Percentiles rank a stretch among this genome's conserved stretches.
Conservation (phyloP, 2,329 filamentous ascomycete species). For the Mycogone perniciosa region DNA sequence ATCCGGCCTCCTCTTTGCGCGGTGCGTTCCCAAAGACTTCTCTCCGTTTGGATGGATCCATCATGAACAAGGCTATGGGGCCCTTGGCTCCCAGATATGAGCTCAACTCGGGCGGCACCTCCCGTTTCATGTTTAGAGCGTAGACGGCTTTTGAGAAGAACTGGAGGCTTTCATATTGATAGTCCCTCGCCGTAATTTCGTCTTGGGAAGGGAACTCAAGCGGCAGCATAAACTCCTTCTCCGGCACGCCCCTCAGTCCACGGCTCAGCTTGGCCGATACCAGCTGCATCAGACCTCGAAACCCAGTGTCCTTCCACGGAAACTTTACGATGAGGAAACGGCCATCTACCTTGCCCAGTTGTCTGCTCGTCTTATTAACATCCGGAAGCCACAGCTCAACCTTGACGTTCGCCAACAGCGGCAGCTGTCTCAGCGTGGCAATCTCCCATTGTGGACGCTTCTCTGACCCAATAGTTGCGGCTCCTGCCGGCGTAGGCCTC, state of each 20-base stretch:
- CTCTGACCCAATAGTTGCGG: slow-evolving; percentile 18
- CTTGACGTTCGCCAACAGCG: slow-evolving; percentile 63
- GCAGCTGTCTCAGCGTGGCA: slow-evolving; percentile 63
- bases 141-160: slow-evolving; percentile 56
- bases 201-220: slow-evolving; percentile 52
- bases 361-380: slow-evolving; percentile 44
- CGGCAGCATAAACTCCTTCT: slow-evolving; percentile 61
- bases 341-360: slow-evolving; percentile 44
- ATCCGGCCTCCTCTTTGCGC: slow-evolving; percentile 49
- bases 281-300: slow-evolving; percentile 39
- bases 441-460: slow-evolving; percentile 54
- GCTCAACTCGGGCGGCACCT: slow-evolving; percentile 56
- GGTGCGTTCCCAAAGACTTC: slow-evolving; percentile 58
- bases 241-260: slow-evolving; percentile 44
- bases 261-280: slow-evolving; percentile 45
- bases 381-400: slow-evolving; percentile 66
- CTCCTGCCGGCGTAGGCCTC: slow-evolving; percentile 8
- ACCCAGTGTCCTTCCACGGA: slow-evolving; percentile 49
- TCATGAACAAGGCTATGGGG: slow-evolving; percentile 60
- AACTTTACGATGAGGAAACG: slow-evolving; percentile 63
- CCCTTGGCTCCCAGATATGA: slow-evolving; percentile 62
- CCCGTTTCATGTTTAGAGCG: slow-evolving; percentile 51
- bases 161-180: slow-evolving; percentile 52
- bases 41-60: slow-evolving; percentile 51
- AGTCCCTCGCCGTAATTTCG: slow-evolving; percentile 53